A percentile compares a stretch with the other conserved stretches of the same genome.
Conservation (phyloP, 768 basidiomycete genomes). For the Lanmaoa rubissima region DNA sequence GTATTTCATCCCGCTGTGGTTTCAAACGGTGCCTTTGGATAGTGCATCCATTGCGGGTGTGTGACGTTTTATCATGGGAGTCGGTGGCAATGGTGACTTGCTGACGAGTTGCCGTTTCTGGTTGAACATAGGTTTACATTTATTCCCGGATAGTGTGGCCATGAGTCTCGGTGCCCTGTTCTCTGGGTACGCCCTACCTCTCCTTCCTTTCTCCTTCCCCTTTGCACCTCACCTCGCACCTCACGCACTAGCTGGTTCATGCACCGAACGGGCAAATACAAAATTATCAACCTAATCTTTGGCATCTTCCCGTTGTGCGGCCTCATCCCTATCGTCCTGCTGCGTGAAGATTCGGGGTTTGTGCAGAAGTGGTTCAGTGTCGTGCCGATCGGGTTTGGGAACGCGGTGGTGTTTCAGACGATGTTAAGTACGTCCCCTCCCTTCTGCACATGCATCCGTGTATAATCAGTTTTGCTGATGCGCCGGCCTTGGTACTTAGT, state of each 20-base stretch:
- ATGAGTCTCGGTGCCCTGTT: conserved; percentile 52
- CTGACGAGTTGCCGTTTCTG: too few species aligned
- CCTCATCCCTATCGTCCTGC: conserved; percentile 35
- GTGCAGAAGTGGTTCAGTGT: conserved; percentile 23
- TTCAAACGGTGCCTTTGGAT: conserved; percentile 71
- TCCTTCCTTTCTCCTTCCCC: too few species aligned
- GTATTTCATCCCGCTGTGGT: conserved; percentile 81
- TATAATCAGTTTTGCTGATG: not conserved
- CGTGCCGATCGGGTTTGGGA: conserved; percentile 17
- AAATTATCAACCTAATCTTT: conserved; percentile 44
- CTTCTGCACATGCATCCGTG: too few species aligned
- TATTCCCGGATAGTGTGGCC: conserved; percentile 49
- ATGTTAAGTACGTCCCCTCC: conserved; percentile 9
- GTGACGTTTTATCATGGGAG: not conserved
- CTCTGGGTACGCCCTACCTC: conserved; percentile 35
- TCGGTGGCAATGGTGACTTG: too few species aligned
- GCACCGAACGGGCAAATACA: conserved; percentile 52
- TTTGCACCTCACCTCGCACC: not conserved
- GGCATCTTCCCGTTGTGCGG: conserved; percentile 49
- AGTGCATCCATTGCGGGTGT: conserved; percentile 64
- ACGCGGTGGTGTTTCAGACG: conserved; percentile 20
- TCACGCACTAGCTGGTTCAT: conserved; percentile 39
- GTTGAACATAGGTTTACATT: conserved; percentile 38
- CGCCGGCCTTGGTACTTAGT: not conserved
- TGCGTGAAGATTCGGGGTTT: conserved; percentile 23